Base-by-base conservation (phyloP, 352 stramenopile species). In the Phytopythium delawarense region DNA sequence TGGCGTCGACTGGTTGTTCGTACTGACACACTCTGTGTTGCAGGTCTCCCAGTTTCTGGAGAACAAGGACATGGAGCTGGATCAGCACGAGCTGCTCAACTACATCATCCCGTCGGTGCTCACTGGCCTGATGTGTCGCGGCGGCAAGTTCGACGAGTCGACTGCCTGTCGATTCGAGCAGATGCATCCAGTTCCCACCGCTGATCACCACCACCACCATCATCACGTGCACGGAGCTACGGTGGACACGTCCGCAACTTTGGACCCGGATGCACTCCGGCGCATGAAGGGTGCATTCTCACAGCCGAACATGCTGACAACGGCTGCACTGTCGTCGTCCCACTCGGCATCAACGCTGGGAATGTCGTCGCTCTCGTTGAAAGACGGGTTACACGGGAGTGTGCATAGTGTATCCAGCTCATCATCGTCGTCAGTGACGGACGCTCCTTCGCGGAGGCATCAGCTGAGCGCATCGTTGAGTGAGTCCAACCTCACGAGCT, bases 101-200 rank as follows among this genome's bases (percentile, higher is more conserved):
- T 93, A 91, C 64, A 89, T 93, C 51, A 89, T 93, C 34, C 84
- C 84, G 21, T 88, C 84, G 0, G 82, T 93, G 11, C 87, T 81
- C n/a, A 84, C 79, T 2, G 84, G 84, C 4, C 72, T 93, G 40
- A 75, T 57, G n/a, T 42, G 52, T 32, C 32, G 73, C n/a, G 56
- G 72, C 37, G 68, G 71, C n/a, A 76, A 78, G 21, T 69, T 69
- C 21, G 68, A 73, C 39, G 35, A 59, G 54, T 37, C 23, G 23
- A 50, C 39, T 4, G 37, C 21, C 20, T 50, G 54, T n/a, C 23
- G 18, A 2, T 57, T 57, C n/a, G 51, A 54, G 16, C 48, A 54
- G 48, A 7, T 8, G 48, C 48, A 32, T n/a, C 32, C 5, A 25
- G 16, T 8, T 7, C 12, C 34, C 12, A 8, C 35, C 7, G 20